Conservation (phyloP, 495 filamentous ascomycete species). For the Annulohypoxylon bovei region DNA sequence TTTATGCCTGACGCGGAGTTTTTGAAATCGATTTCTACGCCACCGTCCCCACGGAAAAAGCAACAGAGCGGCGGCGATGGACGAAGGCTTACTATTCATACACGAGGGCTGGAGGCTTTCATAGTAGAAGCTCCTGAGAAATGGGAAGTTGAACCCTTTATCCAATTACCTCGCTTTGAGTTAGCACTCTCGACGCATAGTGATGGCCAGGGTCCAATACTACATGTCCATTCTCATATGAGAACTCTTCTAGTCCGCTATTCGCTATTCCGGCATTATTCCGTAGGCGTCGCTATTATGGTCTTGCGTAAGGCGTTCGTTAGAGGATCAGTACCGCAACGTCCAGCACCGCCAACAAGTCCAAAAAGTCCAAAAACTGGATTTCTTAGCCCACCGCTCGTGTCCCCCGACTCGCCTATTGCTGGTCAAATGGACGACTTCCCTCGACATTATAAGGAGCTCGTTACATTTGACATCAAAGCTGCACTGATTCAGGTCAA, state of each 20-base stretch:
- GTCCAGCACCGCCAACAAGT: constrained; percentile 28
- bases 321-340: constrained; percentile 46
- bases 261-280: constrained; percentile 93
- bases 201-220: constrained; percentile 83
- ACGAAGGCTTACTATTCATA: constrained; percentile 80
- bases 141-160: constrained; percentile 84
- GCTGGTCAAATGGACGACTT: constrained; percentile 49
- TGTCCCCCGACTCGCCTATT: constrained; percentile 44
- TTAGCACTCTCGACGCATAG: constrained; percentile 84
- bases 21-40: constrained; percentile 65
- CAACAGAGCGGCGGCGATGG: constrained; percentile 76
- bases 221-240: constrained; percentile 85
- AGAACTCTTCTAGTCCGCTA: constrained; percentile 85
- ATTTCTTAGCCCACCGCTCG: constrained; percentile 50
- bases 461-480: constrained; percentile 84
- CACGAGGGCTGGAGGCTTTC: constrained; percentile 84
- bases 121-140: constrained; percentile 87
- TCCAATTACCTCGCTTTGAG: constrained; percentile 87
- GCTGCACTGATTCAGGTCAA: constrained; percentile 86
- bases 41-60: constrained; percentile 68
- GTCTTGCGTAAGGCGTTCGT: constrained; percentile 81
- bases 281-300: constrained; percentile 80
- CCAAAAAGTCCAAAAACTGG: constrained; percentile 31
- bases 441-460: constrained; percentile 58
- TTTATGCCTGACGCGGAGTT: constrained; percentile 66